phyloP scores from a whole-genome alignment of 2,329 filamentous ascomycete species.

The Pseudocercospora musae region DNA sequence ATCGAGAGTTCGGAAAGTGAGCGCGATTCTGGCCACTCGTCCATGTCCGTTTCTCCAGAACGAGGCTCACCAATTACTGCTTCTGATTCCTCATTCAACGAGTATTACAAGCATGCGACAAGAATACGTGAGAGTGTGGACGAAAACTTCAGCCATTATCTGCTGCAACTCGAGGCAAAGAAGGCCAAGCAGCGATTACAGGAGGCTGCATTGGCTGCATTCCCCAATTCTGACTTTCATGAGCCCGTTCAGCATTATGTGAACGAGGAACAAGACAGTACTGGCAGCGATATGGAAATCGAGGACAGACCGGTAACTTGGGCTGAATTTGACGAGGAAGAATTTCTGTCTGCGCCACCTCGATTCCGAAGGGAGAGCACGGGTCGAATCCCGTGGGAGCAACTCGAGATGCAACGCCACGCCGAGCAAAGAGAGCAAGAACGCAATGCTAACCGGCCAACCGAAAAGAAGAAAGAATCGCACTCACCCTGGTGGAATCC shows the following conservation, averaged over 20 bases:
- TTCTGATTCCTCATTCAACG: constrained; percentile 47
- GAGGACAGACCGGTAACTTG: constrained; percentile 39
- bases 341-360: constrained; percentile 22
- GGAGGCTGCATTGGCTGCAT: constrained; percentile 72
- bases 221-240: constrained; percentile 67
- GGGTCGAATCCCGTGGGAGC: constrained; percentile 66
- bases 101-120: constrained; percentile 51
- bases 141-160: constrained; percentile 69
- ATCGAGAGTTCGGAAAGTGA: constrained; percentile 58
- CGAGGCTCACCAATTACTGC: constrained; percentile 42
- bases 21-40: constrained; percentile 42
- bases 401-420: constrained; percentile 77
- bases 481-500: constrained; percentile 41
- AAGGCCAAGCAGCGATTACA: constrained; percentile 77
- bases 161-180: constrained; percentile 75
- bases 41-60: constrained; percentile 40
- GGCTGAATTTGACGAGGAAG: constrained; percentile 41
- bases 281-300: constrained; percentile 30
- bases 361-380: constrained; percentile 56
- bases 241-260: constrained; percentile 71
- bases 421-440: constrained; percentile 61
- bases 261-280: constrained; percentile 47
- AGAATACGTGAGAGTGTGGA: constrained; percentile 66
- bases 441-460: constrained; percentile 42
- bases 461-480: constrained; percentile 26